A percentile compares a stretch with the other conserved stretches of the same genome.
Evolutionary conservation across 2,329 filamentous ascomycete species (phyloP).

Genomic region (Corynespora cassiicola): DNA sequence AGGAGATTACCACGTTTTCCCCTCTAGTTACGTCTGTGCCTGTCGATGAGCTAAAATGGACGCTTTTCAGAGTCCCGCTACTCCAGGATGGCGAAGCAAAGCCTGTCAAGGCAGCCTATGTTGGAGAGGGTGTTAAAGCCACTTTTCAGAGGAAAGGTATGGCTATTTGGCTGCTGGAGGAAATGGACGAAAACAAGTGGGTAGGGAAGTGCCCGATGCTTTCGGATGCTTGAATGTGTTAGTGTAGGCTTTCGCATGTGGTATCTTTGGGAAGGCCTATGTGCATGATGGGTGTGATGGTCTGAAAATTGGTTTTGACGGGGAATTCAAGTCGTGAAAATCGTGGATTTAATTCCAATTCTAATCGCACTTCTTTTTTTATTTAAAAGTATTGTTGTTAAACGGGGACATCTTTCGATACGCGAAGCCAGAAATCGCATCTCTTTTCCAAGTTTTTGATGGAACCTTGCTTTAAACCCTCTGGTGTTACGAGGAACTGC

Average conservation of each 20-base stretch:
- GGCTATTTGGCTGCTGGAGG: constrained; percentile 15
- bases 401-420: constrained; percentile 56
- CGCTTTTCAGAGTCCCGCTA: constrained; percentile 15
- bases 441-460: constrained; percentile 51
- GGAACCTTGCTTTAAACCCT: constrained; percentile 52
- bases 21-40: constrained; percentile 2
- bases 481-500: constrained; percentile 60
- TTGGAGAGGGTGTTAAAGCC: constrained; percentile 8
- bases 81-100: constrained; percentile 7
- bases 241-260: too few species aligned
- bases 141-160: constrained; percentile 12
- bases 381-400: constrained; percentile 20
- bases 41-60: constrained; percentile 8
- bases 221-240: too few species aligned
- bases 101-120: constrained; percentile 7
- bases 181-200: constrained; percentile 15
- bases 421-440: constrained; percentile 62
- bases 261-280: too few species aligned
- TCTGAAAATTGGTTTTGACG: too few species aligned
- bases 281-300: too few species aligned
- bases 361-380: too few species aligned
- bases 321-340: too few species aligned
- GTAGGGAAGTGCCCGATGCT: constrained; percentile 12
- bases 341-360: too few species aligned
- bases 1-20: constrained; percentile 14